Base-by-base conservation (phyloP, 441 rosid genomes). In the Mallotus repandus region DNA sequence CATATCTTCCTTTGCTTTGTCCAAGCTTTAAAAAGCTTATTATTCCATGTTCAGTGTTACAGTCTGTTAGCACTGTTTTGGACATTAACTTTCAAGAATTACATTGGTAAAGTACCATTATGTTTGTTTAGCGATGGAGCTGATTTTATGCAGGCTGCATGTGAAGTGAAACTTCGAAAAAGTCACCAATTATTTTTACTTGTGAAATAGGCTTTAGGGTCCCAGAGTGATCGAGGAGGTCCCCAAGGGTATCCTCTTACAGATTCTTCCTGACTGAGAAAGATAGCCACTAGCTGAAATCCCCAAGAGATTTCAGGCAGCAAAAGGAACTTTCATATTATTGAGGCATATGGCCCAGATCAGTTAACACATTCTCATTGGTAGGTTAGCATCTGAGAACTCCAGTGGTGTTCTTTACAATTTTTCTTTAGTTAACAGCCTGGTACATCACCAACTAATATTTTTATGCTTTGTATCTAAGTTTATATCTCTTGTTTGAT, bases 251-350 rank as follows among this genome's bases (percentile, higher is more conserved):
- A 58, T 66, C 41, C 41, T 35, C 7, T 5, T 14, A 53, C 68
- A 72, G 81, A 83, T 81, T 77, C 78, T 66, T 65, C 70, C 48
- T 60, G 41, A 65, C 49, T n/a, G 56, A 65, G 18, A 29, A 32
- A 9, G 53, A 18, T 57, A 57, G 66, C 76, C 71, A 65, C 4
- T 66, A 46, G 71, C 76, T 7, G n/a, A 65, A 65, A 21, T 29
- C 22, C 11, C 5, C 8, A 8, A 21, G 8, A 25, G 56, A 70
- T 70, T 70, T 43, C 21, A 4, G 41, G 41, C 41, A 22, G 38
- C 38, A 49, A 49, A 25, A 48, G 29, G 48, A 25, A 57, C 57
- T 49, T 56, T 18, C 32, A 29, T 43, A 3, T 0, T 38, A 4
- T 38, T 38, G 7, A 38, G 41, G 41, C 7, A 57, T 46, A 22